A percentile compares a stretch with the other conserved stretches of the same genome.
Evolutionary conservation across 306 rosid genomes (phyloP).

Genomic region (Rosa multiflora): DNA sequence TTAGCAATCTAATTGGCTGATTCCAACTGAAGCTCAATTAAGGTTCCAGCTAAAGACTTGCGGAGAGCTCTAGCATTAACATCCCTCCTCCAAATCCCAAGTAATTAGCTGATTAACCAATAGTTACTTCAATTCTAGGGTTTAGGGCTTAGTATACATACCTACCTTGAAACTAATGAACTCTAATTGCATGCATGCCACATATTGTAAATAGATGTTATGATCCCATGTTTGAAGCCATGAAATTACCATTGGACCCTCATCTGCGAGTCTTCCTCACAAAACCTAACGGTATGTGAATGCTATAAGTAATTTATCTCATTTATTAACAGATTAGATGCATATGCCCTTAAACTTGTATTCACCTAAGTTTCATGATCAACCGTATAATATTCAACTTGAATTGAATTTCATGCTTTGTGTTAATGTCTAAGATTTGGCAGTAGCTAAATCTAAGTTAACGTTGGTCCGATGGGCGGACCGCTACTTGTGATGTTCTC

Average conservation of each 20-base stretch:
- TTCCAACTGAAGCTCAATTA: background rate
- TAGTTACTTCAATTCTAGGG: background rate
- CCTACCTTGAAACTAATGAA: background rate
- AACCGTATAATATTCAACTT: no score
- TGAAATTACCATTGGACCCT: conserved; percentile 60
- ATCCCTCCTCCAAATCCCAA: background rate
- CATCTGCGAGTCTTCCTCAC: conserved; percentile 38
- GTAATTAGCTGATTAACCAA: background rate
- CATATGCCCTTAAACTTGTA: no score
- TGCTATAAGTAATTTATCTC: background rate
- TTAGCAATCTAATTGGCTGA: no score
- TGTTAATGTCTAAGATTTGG: no score
- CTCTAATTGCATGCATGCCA: conserved; percentile 2
- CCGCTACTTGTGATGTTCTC: no score
- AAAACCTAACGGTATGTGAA: background rate
- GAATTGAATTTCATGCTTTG: background rate
- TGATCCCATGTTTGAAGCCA: conserved; percentile 40
- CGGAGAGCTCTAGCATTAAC: background rate
- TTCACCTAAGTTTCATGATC: no score
- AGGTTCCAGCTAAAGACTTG: background rate
- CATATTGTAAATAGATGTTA: conserved; percentile 26
- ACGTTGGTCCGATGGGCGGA: no score
- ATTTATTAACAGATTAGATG: no score
- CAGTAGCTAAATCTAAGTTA: no score
- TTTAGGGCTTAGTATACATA: no score